phyloP scores from a whole-genome alignment of 208 protist genomes.

The Leptomonas seymouri region DNA sequence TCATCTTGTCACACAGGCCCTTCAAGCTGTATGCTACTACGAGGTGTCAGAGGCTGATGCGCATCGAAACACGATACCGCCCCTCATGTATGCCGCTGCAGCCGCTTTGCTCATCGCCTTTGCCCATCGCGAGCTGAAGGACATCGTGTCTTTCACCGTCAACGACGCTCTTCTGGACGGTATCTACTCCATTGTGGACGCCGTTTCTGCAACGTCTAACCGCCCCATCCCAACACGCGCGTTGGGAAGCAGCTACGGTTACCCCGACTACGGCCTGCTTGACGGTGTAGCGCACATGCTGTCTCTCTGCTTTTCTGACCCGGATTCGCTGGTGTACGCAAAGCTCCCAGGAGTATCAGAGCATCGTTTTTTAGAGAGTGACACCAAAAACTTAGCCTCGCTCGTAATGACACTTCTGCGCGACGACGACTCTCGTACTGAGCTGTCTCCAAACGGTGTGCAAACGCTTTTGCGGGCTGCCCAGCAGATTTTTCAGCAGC shows the following conservation, averaged over 20 bases:
- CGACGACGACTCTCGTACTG: slow-evolving; percentile 69
- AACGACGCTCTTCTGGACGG: slow-evolving; percentile 52
- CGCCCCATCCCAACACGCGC: slow-evolving; percentile 55
- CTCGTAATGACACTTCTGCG: slow-evolving; percentile 69
- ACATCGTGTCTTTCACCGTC: slow-evolving; percentile 73
- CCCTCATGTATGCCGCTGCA: slow-evolving; percentile 72
- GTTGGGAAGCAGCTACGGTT: slow-evolving; percentile 88
- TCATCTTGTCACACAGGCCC: slow-evolving; percentile 57
- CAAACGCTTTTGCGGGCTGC: slow-evolving; percentile 76
- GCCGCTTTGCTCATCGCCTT: slow-evolving; percentile 78
- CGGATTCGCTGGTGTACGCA: slow-evolving; percentile 72
- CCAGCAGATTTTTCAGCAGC: slow-evolving; percentile 62
- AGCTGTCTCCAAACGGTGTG: slow-evolving; percentile 83
- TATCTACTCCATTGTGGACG: slow-evolving; percentile 50
- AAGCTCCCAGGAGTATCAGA: slow-evolving; percentile 20
- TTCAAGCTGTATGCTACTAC: slow-evolving; percentile 75
- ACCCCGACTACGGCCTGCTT: slow-evolving; percentile 86
- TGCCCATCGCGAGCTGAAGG: slow-evolving; percentile 83
- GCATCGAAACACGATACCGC: slow-evolving; percentile 30
- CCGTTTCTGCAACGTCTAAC: slow-evolving; percentile 30
- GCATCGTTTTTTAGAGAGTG: slow-evolving; percentile 56
- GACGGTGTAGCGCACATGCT: slow-evolving; percentile 91
- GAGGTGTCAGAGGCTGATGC: slow-evolving; percentile 21
- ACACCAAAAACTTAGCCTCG: slow-evolving; percentile 51
- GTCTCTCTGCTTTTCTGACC: slow-evolving; percentile 80